phyloP scores from a whole-genome alignment of 169 alveolate genomes.

The Plasmodium fragile region DNA sequence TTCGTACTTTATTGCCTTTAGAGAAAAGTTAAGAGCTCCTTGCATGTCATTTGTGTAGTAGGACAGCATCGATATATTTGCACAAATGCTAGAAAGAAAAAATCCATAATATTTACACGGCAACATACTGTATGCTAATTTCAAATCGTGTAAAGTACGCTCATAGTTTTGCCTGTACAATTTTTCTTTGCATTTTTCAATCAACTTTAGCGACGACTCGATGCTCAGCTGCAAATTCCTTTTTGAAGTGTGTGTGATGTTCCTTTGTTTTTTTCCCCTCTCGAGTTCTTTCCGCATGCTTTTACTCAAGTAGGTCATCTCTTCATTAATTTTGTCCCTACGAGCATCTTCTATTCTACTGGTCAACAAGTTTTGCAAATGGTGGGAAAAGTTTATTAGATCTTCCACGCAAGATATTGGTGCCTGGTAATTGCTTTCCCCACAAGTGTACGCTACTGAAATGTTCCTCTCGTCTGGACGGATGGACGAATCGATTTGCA shows the following conservation, averaged over 20 bases:
- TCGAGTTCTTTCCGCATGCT: slow-evolving; percentile 30
- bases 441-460: not conserved
- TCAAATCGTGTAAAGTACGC: slow-evolving; percentile 51
- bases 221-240: slow-evolving; percentile 44
- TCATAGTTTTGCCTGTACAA: slow-evolving; percentile 58
- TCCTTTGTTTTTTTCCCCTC: slow-evolving; percentile 44
- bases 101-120: slow-evolving; percentile 75
- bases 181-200: slow-evolving; percentile 52
- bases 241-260: slow-evolving; percentile 40
- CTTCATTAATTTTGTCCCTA: slow-evolving; percentile 8
- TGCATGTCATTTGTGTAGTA: slow-evolving; percentile 67
- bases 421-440: slow-evolving; percentile 4
- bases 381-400: slow-evolving; percentile 37
- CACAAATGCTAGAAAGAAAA: slow-evolving; percentile 27
- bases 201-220: slow-evolving; percentile 60
- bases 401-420: not conserved
- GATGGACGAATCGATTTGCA: not conserved
- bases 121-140: slow-evolving; percentile 63
- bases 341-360: slow-evolving; percentile 4
- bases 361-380: slow-evolving; percentile 12
- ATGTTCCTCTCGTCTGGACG: not conserved
- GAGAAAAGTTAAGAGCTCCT: slow-evolving; percentile 56
- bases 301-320: slow-evolving; percentile 27
- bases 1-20: slow-evolving; percentile 65
- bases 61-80: slow-evolving; percentile 47